Conservation (phyloP, 2,329 filamentous ascomycete species). For the Hymenoscyphus fructigenus region DNA sequence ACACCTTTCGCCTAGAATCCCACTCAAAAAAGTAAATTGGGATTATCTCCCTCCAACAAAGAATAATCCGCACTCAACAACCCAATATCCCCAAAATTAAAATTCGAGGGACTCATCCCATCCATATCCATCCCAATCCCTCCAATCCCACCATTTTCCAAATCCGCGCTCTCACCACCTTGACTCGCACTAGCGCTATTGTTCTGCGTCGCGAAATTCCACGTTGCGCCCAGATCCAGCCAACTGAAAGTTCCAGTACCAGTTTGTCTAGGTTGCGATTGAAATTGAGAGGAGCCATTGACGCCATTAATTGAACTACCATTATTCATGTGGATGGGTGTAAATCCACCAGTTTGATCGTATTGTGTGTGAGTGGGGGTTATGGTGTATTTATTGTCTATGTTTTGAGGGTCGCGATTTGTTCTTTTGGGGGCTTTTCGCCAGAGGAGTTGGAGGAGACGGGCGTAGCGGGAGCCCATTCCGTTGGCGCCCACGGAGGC, state of each 20-base stretch:
- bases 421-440: constrained; percentile 38
- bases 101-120: constrained; percentile 16
- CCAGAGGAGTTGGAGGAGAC: constrained; percentile 61
- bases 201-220: constrained; percentile 35
- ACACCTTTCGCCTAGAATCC: neutral
- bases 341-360: neutral
- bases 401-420: neutral
- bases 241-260: constrained; percentile 29
- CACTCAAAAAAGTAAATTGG: constrained; percentile 29
- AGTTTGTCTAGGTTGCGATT: constrained; percentile 8
- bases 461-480: constrained; percentile 60
- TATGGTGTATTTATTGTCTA: constrained; percentile 1
- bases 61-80: constrained; percentile 29
- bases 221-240: constrained; percentile 35
- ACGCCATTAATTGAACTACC: neutral
- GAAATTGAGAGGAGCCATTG: neutral
- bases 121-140: constrained; percentile 14
- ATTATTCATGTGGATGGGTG: constrained; percentile 8
- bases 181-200: constrained; percentile 12
- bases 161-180: constrained; percentile 22
- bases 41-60: constrained; percentile 31
- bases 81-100: constrained; percentile 25
- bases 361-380: constrained; percentile 10
- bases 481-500: constrained; percentile 58
- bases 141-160: constrained; percentile 16